Percentiles rank a stretch among this genome's conserved stretches.
Evolutionary conservation across 2,329 filamentous ascomycete species (phyloP).

Genomic region (Neonectria ditissima): DNA sequence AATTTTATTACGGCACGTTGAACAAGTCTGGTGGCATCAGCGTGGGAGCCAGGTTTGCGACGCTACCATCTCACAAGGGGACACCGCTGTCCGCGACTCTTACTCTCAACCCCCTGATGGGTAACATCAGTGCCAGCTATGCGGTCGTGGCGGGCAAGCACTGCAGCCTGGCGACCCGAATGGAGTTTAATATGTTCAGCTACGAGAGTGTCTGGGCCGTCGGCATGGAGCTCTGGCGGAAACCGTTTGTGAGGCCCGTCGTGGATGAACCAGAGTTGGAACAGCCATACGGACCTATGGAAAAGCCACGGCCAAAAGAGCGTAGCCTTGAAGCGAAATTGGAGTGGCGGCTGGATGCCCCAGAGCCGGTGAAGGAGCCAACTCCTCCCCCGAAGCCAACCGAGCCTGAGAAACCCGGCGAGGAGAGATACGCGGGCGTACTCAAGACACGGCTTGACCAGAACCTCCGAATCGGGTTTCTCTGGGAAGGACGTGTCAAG

Average conservation of each 20-base stretch:
- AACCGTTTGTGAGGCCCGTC: constrained; percentile 57
- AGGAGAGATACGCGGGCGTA: constrained; percentile 83
- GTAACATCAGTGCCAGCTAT: constrained; percentile 91
- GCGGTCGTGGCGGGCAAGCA: constrained; percentile 87
- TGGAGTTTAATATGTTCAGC: constrained; percentile 98
- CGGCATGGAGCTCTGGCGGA: constrained; percentile 93
- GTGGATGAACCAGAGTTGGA: constrained; percentile 48
- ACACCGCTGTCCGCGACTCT: constrained; percentile 94
- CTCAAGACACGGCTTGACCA: constrained; percentile 92
- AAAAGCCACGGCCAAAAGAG: constrained; percentile 48
- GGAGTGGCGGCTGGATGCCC: constrained; percentile 60
- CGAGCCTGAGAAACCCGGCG: constrained; percentile 49
- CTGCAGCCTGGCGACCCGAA: constrained; percentile 86
- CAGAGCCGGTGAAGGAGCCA: constrained; percentile 44
- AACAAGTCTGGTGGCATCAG: constrained; percentile 96
- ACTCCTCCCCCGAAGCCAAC: constrained; percentile 27
- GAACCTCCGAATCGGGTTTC: constrained; percentile 82
- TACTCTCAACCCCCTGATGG: constrained; percentile 94
- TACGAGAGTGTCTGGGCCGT: constrained; percentile 96
- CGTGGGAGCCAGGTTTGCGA: constrained; percentile 89
- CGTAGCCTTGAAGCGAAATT: constrained; percentile 67
- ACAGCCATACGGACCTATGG: constrained; percentile 3
- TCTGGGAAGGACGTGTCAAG: constrained; percentile 95
- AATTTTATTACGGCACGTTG: constrained; percentile 93
- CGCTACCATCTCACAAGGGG: constrained; percentile 81